Evolutionary conservation across 2,329 filamentous ascomycete genomes (phyloP), one percentile per base, ranked within the genome.

Genomic region (Dactylella cylindrospora): DNA sequence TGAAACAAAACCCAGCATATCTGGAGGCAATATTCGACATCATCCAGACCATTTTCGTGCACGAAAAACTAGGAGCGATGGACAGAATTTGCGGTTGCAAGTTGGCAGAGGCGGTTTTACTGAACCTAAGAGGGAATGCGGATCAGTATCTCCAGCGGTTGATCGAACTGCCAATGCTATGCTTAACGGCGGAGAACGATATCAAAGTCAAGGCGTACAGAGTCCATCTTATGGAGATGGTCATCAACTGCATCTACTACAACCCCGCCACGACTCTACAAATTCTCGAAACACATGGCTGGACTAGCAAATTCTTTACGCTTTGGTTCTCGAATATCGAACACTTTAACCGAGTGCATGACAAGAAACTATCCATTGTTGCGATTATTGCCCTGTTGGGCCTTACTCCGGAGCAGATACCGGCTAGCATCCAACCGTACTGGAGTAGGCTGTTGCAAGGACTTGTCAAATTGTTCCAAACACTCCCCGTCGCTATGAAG

Each of bases 291-390:
- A 76, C 79, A 47, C 91, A 94, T 70, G 85, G 83, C 62, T 96
- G 90, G 91, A 97, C 93, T 5, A 97, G 97, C 76, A 94, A 94
- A 72, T 98, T 98, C 77, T 98, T 98, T 78, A 95, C 88, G 74
- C 77, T 94, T 59, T 98, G 93, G 93, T 98, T 98, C 74, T 88
- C 88, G 33, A 94, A 85, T 75, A 98, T 98, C 76, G 86, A 95
- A 65, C 85, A 83, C 70, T 97, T 98, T 76, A 87, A 83, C 46
- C 82, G 93, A 33, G 93, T 98, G 2, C 93, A 98, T 72, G 93
- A 98, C 77, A 98, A 98, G 81, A 98, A 96, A 78, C 79, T 98
- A 20, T 96, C 89, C 65, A 96, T 98, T 69, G 88, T 90, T 13
- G 91, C 90, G 39, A 97, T 98, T 68, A 85, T 88, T 59, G 81